Base-by-base conservation (phyloP, 2,329 filamentous ascomycete species). In the Penicillium rolfsii region DNA sequence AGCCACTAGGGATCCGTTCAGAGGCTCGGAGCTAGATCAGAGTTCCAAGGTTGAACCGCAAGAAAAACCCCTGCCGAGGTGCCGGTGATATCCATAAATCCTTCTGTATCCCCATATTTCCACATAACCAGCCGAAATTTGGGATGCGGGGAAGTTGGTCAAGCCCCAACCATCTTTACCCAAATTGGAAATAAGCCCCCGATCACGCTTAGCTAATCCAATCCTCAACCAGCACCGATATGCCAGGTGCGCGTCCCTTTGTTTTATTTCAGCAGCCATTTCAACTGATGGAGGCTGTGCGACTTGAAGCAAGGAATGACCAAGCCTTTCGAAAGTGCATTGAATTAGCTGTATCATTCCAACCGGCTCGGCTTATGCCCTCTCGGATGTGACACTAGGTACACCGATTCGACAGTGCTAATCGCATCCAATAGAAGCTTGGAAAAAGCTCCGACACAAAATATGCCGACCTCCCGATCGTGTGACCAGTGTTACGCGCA, bases 401-500 rank as follows among this genome's bases (percentile, higher is more conserved):
- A 22, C 30, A 35, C 48, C 30, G 48, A 33, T 35, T 50, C 19
- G 48, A 50, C 48, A 22, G n/a, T 50, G 6, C 33, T 3, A 3
- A 12, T 30, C 24, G 8, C 33, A 40, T 38, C 40, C 30, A 56
- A 56, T 56, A 36, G 14, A 35, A 26, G 28, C 43, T 22, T 14
- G n/a, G 48, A 26, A 16, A 56, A 54, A 43, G 38, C 38, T 56
- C 53, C 41, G 43, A 56, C 43, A 48, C 28, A 30, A 35, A 46
- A 35, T n/a, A 56, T 56, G 53, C 53, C 43, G 22, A 45, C 30
- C 26, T n/a, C 19, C 14, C 53, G 53, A 46, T 46, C 53, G 40
- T 56, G 53, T 36, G 53, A 56, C 43, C 53, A 56, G n/a, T 56
- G 53, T 46, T 56, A 56, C 26, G 19, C 30, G 30, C 41, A 56